phyloP scores from a whole-genome alignment of 108 stramenopile species.

The Conticribra guillardii region DNA sequence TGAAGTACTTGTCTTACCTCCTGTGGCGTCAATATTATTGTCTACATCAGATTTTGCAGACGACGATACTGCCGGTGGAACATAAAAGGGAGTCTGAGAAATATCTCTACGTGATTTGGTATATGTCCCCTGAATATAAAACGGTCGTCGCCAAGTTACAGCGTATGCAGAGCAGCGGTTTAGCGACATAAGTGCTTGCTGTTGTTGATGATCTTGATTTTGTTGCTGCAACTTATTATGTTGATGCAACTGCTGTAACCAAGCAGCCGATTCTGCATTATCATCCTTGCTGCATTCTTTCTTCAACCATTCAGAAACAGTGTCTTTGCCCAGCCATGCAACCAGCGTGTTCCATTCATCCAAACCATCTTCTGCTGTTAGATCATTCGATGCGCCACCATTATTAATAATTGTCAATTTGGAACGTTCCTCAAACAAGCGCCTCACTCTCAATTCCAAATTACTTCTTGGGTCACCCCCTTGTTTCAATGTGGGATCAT shows the following conservation, averaged over 20 bases:
- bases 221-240: not conserved
- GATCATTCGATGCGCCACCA: not conserved
- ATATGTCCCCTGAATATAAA: constrained; percentile 69
- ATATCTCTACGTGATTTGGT: constrained; percentile 78
- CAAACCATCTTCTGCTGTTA: constrained; percentile 4
- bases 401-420: not conserved
- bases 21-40: not conserved
- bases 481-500: constrained; percentile 66
- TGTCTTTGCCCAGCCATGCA: constrained; percentile 28
- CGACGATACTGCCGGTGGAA: constrained; percentile 18
- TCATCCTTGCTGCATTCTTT: not conserved
- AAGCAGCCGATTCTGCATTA: constrained; percentile 1
- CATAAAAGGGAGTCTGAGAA: constrained; percentile 82
- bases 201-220: not conserved
- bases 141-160: constrained; percentile 67
- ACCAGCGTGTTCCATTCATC: constrained; percentile 8
- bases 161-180: constrained; percentile 37
- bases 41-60: not conserved
- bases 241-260: constrained; percentile 15
- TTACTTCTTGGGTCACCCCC: constrained; percentile 80
- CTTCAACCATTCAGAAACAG: constrained; percentile 24
- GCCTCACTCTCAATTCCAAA: constrained; percentile 47
- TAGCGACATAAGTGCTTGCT: not conserved
- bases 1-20: not conserved
- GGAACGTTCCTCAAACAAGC: not conserved